Evolutionary conservation across 768 basidiomycete species (phyloP), one percentile per base, ranked within the genome.

Genomic region (Neoboletus subvelutipes): DNA sequence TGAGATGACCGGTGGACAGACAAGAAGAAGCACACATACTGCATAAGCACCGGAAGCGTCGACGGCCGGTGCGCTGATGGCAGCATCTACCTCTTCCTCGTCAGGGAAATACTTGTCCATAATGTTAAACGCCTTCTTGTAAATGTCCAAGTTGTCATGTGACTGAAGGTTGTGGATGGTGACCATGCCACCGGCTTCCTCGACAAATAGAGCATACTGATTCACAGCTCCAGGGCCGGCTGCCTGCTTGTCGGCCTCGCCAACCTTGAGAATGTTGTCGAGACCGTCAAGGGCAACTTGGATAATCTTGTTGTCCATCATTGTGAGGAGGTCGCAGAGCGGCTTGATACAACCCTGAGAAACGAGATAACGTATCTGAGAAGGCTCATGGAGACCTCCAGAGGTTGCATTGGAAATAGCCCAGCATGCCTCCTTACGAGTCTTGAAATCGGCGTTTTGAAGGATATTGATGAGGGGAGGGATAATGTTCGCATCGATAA

Each of bases 271-370:
- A 66, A 98, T 94, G 75, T 99, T 99, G 75, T 99, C 97, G 48
- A 99, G 81, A 52, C 97, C 97, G 71, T 99, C 97, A 45, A 99
- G 84, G 20, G 96, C 96, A 40, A 98, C 96, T 75, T 94, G 90
- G 64, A 99, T 99, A 64, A 98, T 97, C 80, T 99, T 99, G 84
- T 98, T 98, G 77, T 99, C 97, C 94, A 98, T 95, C 83, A 94
- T 96, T 28, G 86, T 88, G 56, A 99, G 81, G 50, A 99, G 78
- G 67, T 99, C 97, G 71, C 97, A 99, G 29, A 99, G 80, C 17
- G 97, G 97, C 76, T 98, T 98, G 78, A 99, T 98, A 78, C 94
- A 97, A 33, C 97, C 97, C 73, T 98, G 97, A 24, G 86, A 82
- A 54, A 99, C 97, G 56, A 99, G 90, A 77, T 98, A 99, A 52